Percentiles rank a stretch among this genome's conserved stretches.
These are phyloP conservation scores for Pholiota microspora DNA, from an alignment of 768 basidiomycete species.

Conservation along the genomic window DNA sequence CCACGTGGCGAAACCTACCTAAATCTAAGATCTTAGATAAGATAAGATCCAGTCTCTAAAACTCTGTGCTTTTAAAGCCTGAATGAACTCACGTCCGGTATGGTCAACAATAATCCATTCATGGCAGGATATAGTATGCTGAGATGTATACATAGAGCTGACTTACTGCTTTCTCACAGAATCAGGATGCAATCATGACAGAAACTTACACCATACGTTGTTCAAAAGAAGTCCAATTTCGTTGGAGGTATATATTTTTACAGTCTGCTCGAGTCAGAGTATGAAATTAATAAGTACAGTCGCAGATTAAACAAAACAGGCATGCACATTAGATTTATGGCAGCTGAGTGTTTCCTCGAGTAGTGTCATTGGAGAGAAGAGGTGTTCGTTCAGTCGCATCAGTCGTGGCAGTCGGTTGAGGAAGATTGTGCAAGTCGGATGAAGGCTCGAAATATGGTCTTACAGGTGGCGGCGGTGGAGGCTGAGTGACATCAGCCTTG, in stretches of 20 bases:
- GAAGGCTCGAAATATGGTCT: conserved; percentile 10
- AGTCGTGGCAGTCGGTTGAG: conserved; percentile 18
- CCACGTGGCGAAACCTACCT: conserved; percentile 7
- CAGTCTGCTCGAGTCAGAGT: conserved; percentile 1
- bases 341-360: conserved; percentile 16
- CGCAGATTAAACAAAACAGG: conserved; percentile 4
- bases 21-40: neutral
- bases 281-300: conserved; percentile 5
- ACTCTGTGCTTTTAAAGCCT: neutral
- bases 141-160: neutral
- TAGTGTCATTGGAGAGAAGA: conserved; percentile 27
- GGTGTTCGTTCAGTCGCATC: conserved; percentile 40
- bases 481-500: conserved; percentile 87
- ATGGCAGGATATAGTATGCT: neutral
- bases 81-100: neutral
- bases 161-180: conserved; percentile 1
- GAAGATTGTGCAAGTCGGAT: conserved; percentile 10
- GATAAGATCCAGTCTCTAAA: conserved; percentile 21
- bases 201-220: neutral
- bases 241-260: conserved; percentile 1
- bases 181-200: neutral
- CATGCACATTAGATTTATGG: conserved; percentile 9
- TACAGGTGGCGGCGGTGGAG: conserved; percentile 26
- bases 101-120: neutral
- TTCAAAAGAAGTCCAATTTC: neutral